Percentiles rank a stretch among this genome's conserved stretches.
These are phyloP conservation scores for Monilinia fructicola DNA, from an alignment of 2,329 filamentous ascomycete species.

Conservation along the genomic window DNA sequence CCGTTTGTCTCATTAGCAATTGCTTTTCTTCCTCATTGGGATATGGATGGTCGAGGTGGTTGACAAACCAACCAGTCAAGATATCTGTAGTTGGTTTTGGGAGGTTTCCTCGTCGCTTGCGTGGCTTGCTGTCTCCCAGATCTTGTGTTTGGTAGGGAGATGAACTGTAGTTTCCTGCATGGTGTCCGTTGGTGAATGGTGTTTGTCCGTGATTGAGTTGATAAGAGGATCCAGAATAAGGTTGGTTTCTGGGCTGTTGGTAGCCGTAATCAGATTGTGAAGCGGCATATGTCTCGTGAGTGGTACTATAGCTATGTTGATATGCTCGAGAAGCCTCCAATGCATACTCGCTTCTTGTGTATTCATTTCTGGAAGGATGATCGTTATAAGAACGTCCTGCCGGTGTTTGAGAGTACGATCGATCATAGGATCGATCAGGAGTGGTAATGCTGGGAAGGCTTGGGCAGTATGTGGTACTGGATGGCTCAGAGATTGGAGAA, in stretches of 20 bases:
- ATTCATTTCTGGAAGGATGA: slow-evolving; percentile 1
- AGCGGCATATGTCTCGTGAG: slow-evolving; percentile 7
- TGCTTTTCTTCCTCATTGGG: slow-evolving; percentile 87
- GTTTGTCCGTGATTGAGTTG: slow-evolving; percentile 30
- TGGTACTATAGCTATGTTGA: neutral
- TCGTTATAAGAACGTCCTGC: neutral
- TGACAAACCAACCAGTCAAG: slow-evolving; percentile 74
- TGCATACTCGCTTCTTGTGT: slow-evolving; percentile 15
- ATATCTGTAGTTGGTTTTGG: slow-evolving; percentile 88
- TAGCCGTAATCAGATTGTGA: slow-evolving; percentile 21
- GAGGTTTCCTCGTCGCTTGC: slow-evolving; percentile 75
- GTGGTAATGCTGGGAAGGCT: neutral
- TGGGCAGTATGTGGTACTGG: neutral
- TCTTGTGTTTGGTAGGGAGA: slow-evolving; percentile 23
- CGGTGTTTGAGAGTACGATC: neutral
- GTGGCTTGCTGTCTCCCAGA: slow-evolving; percentile 31
- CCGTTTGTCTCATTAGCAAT: slow-evolving; percentile 72
- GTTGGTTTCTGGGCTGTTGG: slow-evolving; percentile 23
- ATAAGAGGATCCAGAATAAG: neutral
- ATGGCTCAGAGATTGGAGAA: slow-evolving; percentile 20
- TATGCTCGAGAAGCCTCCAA: slow-evolving; percentile 14
- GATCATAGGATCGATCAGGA: slow-evolving; percentile 7
- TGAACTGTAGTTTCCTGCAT: slow-evolving; percentile 6
- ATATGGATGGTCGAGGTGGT: slow-evolving; percentile 78
- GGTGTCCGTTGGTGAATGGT: slow-evolving; percentile 31